phyloP scores from a whole-genome alignment of 2,329 filamentous ascomycete species.

The Myotisia sp. region DNA sequence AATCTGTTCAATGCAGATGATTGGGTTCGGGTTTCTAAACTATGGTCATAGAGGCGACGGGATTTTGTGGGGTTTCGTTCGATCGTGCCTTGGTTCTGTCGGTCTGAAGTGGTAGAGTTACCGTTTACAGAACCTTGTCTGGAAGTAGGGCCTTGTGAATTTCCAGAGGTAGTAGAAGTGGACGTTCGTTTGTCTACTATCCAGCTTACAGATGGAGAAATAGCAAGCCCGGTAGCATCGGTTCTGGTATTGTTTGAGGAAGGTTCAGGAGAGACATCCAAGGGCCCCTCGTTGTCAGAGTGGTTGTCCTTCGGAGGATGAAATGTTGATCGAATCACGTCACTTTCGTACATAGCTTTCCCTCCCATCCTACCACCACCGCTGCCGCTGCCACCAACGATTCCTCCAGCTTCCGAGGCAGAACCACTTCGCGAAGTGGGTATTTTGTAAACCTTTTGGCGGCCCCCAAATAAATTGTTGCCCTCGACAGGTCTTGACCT shows the following conservation, averaged over 20 bases:
- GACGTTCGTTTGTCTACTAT: constrained; percentile 59
- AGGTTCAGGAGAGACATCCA: constrained; percentile 36
- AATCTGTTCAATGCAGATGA: constrained; percentile 61
- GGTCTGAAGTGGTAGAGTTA: constrained; percentile 16
- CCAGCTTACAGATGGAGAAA: constrained; percentile 55
- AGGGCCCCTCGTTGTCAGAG: not conserved
- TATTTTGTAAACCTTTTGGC: constrained; percentile 91
- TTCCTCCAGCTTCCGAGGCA: constrained; percentile 26
- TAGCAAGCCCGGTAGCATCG: not conserved
- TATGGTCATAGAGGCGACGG: constrained; percentile 68
- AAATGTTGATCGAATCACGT: constrained; percentile 54
- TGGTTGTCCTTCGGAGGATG: constrained; percentile 52
- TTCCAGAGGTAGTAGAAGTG: constrained; percentile 75
- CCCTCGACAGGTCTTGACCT: constrained; percentile 71
- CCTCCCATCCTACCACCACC: constrained; percentile 42
- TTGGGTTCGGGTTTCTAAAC: constrained; percentile 65
- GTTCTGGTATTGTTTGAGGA: constrained; percentile 8
- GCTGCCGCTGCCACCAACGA: constrained; percentile 8
- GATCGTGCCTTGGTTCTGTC: constrained; percentile 24
- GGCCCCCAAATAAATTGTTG: constrained; percentile 84
- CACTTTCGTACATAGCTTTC: constrained; percentile 68
- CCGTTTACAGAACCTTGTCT: constrained; percentile 16
- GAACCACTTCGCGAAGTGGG: constrained; percentile 31
- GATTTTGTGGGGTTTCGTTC: constrained; percentile 57
- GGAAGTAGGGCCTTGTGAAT: constrained; percentile 47